Conservation (phyloP, 192 early-diverging fungal species). For the Backusella tuberculispora region DNA sequence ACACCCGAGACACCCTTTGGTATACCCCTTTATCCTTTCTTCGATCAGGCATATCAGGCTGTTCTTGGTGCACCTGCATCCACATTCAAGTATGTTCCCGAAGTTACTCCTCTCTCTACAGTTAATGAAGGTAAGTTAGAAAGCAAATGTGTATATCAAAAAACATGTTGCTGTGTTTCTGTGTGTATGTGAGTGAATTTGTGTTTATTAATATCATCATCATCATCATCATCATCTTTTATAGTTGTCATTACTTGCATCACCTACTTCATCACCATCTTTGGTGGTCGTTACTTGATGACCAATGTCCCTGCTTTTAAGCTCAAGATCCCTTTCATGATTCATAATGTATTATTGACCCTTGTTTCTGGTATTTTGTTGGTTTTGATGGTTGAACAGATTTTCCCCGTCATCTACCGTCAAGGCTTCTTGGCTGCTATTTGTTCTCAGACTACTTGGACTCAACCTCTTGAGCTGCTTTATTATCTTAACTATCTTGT, state of each 20-base stretch:
- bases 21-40: slow-evolving; percentile 54
- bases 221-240: slow-evolving; percentile 1
- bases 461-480: slow-evolving; percentile 76
- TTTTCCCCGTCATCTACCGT: slow-evolving; percentile 68
- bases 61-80: slow-evolving; percentile 47
- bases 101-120: slow-evolving; percentile 59
- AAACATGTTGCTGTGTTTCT: background rate
- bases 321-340: slow-evolving; percentile 70
- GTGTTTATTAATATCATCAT: slow-evolving; percentile 5
- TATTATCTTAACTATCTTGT: slow-evolving; percentile 94
- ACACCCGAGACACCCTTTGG: slow-evolving; percentile 60
- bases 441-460: slow-evolving; percentile 72
- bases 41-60: slow-evolving; percentile 50
- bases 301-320: slow-evolving; percentile 66
- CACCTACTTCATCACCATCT: slow-evolving; percentile 78
- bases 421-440: slow-evolving; percentile 76
- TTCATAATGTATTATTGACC: slow-evolving; percentile 83
- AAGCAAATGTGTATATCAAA: background rate
- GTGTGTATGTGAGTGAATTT: background rate
- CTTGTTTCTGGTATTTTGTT: slow-evolving; percentile 70
- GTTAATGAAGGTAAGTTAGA: slow-evolving; percentile 33
- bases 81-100: slow-evolving; percentile 49
- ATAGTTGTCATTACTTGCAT: slow-evolving; percentile 54
- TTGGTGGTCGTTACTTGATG: slow-evolving; percentile 79
- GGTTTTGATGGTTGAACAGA: slow-evolving; percentile 74